phyloP scores from a whole-genome alignment of 352 stramenopile genomes.

The Peronospora farinosa region DNA sequence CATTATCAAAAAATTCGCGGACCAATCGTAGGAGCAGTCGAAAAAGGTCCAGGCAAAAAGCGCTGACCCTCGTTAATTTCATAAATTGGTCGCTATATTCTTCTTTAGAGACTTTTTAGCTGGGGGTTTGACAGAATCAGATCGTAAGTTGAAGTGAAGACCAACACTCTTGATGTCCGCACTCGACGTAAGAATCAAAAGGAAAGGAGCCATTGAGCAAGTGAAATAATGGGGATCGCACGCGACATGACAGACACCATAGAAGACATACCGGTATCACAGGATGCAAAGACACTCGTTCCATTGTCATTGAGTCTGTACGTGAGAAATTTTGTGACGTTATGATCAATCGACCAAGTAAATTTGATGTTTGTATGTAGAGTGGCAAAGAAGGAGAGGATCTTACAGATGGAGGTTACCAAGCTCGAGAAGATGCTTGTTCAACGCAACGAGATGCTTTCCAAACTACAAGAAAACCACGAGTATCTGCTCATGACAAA shows the following conservation, averaged over 20 bases:
- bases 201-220: neutral
- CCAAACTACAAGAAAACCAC: conserved; percentile 26
- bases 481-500: conserved; percentile 41
- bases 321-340: neutral
- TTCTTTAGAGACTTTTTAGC: no score
- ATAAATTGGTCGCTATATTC: neutral
- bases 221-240: conserved; percentile 1
- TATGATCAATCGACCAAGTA: neutral
- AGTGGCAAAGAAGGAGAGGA: conserved; percentile 42
- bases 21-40: no score
- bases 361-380: conserved; percentile 14
- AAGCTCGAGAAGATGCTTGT: conserved; percentile 32
- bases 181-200: neutral
- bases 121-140: conserved; percentile 4
- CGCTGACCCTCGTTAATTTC: no score
- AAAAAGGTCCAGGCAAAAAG: no score
- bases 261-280: conserved; percentile 9
- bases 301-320: conserved; percentile 33
- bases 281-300: conserved; percentile 21
- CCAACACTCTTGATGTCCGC: conserved; percentile 21
- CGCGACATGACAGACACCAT: neutral
- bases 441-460: conserved; percentile 34
- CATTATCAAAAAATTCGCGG: no score
- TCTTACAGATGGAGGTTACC: conserved; percentile 27
- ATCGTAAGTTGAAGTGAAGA: conserved; percentile 26